These are phyloP conservation scores for Cylindrotheca fusiformis DNA, from an alignment of 108 stramenopile species.

Conservation along the genomic window DNA sequence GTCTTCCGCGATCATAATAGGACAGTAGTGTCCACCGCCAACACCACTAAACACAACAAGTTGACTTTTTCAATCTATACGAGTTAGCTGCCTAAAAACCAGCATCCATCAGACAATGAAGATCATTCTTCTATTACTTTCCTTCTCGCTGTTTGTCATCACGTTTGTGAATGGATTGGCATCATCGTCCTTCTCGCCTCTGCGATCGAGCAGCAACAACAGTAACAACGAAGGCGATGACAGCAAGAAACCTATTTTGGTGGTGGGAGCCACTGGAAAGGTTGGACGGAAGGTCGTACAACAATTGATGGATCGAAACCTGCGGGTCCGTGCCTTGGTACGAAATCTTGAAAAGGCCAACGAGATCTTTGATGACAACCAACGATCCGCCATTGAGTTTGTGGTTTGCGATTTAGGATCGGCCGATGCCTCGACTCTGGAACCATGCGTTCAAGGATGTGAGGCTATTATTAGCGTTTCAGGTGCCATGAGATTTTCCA, in stretches of 20 bases:
- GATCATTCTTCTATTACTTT: no score
- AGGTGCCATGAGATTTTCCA: conserved; percentile 14
- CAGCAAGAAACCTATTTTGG: conserved; percentile 24
- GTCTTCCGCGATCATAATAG: no score
- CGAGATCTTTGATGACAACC: conserved; percentile 4
- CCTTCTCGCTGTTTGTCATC: no score
- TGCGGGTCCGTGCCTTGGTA: conserved; percentile 30
- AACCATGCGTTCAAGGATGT: conserved; percentile 8
- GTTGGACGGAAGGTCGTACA: conserved; percentile 36
- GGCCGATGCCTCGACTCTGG: neutral
- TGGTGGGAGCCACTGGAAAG: conserved; percentile 49
- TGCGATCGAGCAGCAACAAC: neutral
- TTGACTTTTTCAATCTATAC: no score
- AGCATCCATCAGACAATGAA: no score
- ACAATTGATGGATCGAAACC: conserved; percentile 17
- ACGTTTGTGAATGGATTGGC: no score
- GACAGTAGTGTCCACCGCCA: no score
- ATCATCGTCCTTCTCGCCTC: no score
- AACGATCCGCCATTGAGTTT: neutral
- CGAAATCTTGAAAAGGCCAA: conserved; percentile 17
- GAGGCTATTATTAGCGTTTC: conserved; percentile 9
- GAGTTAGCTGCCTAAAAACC: no score
- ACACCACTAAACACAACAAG: no score
- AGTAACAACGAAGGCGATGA: neutral
- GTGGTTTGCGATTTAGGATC: neutral